A percentile compares a stretch with the other conserved stretches of the same genome.
Conservation (phyloP, 2,329 filamentous ascomycete genomes). For the Thielaviopsis euricoi region DNA sequence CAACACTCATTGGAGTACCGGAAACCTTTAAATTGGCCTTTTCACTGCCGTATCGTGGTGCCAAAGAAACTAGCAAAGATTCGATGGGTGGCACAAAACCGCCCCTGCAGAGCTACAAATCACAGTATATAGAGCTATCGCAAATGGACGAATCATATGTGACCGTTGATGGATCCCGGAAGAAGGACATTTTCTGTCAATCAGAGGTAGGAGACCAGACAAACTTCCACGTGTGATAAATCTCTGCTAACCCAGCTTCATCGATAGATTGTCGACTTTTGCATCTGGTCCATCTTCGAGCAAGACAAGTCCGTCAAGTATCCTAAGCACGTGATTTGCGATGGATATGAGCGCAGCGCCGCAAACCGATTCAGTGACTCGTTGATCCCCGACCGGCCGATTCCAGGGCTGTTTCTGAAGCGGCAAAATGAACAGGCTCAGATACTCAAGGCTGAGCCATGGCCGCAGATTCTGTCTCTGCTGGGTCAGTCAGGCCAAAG, state of each 20-base stretch:
- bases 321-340: slow-evolving; percentile 62
- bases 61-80: not conserved
- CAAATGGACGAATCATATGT: slow-evolving; percentile 35
- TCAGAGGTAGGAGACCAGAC: slow-evolving; percentile 36
- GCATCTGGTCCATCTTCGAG: slow-evolving; percentile 62
- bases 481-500: slow-evolving; percentile 60
- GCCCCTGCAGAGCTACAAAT: not conserved
- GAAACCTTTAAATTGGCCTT: not conserved
- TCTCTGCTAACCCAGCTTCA: slow-evolving; percentile 2
- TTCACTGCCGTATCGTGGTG: not conserved
- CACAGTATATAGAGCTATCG: not conserved
- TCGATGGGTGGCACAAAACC: not conserved
- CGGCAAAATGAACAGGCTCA: slow-evolving; percentile 37
- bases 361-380: slow-evolving; percentile 17
- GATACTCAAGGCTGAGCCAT: slow-evolving; percentile 50
- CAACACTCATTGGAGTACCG: slow-evolving; percentile 10
- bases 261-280: slow-evolving; percentile 55
- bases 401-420: slow-evolving; percentile 44
- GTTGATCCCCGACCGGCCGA: slow-evolving; percentile 47
- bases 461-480: slow-evolving; percentile 58
- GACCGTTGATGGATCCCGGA: slow-evolving; percentile 27
- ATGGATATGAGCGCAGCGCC: slow-evolving; percentile 52
- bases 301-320: slow-evolving; percentile 24
- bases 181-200: slow-evolving; percentile 36
- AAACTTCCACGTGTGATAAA: not conserved